phyloP scores from a whole-genome alignment of 257 asterid species.

The Scutellaria baicalensis region DNA sequence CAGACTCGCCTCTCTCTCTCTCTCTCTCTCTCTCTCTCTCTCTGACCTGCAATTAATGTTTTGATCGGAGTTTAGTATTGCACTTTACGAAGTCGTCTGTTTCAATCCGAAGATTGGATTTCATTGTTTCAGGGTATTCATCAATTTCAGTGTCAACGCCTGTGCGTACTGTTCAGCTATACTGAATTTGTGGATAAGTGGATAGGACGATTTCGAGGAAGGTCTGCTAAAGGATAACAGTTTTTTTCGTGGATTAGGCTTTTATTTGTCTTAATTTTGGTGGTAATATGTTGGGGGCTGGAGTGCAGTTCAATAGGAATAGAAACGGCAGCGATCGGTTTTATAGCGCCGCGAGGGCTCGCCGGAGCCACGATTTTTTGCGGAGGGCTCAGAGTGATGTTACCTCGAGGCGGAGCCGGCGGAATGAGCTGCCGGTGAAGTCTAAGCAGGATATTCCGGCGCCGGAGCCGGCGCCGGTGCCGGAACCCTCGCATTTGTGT shows the following conservation, averaged over 20 bases:
- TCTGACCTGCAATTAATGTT: background rate
- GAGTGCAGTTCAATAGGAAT: slow-evolving; percentile 63
- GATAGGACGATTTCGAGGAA: background rate
- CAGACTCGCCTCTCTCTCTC: background rate
- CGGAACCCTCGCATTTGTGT: slow-evolving; percentile 27
- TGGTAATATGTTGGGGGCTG: slow-evolving; percentile 59
- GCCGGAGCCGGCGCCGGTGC: background rate
- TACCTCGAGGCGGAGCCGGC: slow-evolving; percentile 26
- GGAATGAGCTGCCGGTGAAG: slow-evolving; percentile 33
- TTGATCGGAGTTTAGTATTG: slow-evolving; percentile 15
- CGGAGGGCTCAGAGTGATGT: slow-evolving; percentile 60
- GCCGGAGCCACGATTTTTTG: slow-evolving; percentile 40
- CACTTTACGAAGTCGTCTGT: background rate
- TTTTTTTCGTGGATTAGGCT: slow-evolving; percentile 11
- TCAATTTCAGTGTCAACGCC: background rate
- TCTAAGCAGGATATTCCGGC: background rate
- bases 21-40: background rate
- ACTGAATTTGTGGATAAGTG: background rate
- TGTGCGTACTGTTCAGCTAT: background rate
- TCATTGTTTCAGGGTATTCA: background rate
- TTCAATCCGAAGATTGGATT: background rate
- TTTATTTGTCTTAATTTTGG: slow-evolving; percentile 6
- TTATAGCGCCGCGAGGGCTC: slow-evolving; percentile 58
- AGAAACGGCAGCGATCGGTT: slow-evolving; percentile 67
- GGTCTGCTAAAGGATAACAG: background rate